Percentiles rank a stretch among this genome's conserved stretches.
Conservation (phyloP, 2,329 filamentous ascomycete genomes). For the Cladosporium colombiae region DNA sequence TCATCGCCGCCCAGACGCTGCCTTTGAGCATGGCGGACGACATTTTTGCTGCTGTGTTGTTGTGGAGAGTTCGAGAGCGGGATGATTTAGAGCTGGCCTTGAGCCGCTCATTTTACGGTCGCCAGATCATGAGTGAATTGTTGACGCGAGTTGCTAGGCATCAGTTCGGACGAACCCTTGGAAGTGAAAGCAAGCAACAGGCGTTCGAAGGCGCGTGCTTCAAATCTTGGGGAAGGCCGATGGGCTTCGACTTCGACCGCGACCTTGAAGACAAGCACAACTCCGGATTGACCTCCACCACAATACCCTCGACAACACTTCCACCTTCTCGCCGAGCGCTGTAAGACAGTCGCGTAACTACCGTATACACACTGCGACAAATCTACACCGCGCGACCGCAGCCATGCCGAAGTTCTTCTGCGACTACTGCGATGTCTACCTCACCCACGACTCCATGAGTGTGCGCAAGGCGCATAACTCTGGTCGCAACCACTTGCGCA, state of each 20-base stretch:
- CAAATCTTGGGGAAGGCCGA: neutral
- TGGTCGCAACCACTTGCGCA: slow-evolving; percentile 93
- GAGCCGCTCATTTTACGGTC: neutral
- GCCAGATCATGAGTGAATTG: neutral
- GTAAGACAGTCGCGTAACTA: neutral
- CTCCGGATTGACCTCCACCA: neutral
- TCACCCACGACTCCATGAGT: slow-evolving; percentile 99
- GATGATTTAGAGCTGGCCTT: neutral
- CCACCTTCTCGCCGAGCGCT: neutral
- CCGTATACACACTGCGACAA: neutral
- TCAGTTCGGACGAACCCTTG: neutral
- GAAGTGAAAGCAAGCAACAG: slow-evolving; percentile 4
- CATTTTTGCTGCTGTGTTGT: slow-evolving; percentile 2
- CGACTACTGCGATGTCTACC: slow-evolving; percentile 99
- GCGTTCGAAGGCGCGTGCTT: neutral
- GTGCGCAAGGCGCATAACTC: slow-evolving; percentile 98
- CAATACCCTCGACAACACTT: neutral
- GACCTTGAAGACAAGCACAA: neutral
- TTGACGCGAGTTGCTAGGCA: neutral
- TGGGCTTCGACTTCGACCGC: slow-evolving; percentile 2
- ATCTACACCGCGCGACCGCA: slow-evolving; percentile 1
- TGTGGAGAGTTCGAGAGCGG: neutral
- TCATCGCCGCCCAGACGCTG: slow-evolving; percentile 54
- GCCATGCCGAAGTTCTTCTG: slow-evolving; percentile 48
- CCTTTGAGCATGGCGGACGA: slow-evolving; percentile 32